Evolutionary conservation across 179 eudicot genomes (phyloP).

Genomic region (Spergularia azorica): DNA sequence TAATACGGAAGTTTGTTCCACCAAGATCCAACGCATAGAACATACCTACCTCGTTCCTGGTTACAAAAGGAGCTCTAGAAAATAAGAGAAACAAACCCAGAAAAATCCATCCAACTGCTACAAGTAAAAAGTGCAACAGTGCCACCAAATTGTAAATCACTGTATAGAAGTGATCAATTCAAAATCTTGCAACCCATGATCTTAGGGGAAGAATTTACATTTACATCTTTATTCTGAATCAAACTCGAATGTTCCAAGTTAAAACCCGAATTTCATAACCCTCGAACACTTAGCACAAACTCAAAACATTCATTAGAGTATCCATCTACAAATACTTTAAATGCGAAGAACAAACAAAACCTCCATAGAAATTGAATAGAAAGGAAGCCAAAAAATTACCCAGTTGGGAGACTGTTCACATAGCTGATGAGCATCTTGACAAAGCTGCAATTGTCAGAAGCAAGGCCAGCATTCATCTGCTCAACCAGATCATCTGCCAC

Average conservation of each 20-base stretch:
- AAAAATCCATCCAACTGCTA: too few relatives aligned
- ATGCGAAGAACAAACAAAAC: neutral
- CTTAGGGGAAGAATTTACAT: too few relatives aligned
- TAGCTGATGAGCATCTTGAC: slow-evolving; percentile 64
- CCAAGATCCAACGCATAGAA: slow-evolving; percentile 82
- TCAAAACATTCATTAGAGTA: too few relatives aligned
- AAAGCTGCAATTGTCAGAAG: slow-evolving; percentile 38
- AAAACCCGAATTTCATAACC: too few relatives aligned
- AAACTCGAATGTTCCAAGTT: too few relatives aligned
- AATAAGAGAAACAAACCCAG: neutral
- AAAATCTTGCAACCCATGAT: too few relatives aligned
- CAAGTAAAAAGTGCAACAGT: neutral
- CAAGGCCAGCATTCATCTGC: slow-evolving; percentile 35
- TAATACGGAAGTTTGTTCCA: slow-evolving; percentile 70
- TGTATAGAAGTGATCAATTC: too few relatives aligned
- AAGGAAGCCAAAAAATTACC: slow-evolving; percentile 29
- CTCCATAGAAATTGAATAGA: neutral
- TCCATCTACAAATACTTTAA: neutral
- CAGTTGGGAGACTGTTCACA: slow-evolving; percentile 64
- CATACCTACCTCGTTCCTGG: slow-evolving; percentile 62
- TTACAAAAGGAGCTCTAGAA: neutral
- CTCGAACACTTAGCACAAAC: too few relatives aligned
- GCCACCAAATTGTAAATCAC: too few relatives aligned
- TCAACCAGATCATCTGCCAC: too few relatives aligned
- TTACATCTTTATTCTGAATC: too few relatives aligned